A percentile compares a stretch with the other conserved stretches of the same genome.
These are phyloP conservation scores for Claviceps pazoutovae DNA, from an alignment of 2,329 filamentous ascomycete genomes.

Conservation along the genomic window DNA sequence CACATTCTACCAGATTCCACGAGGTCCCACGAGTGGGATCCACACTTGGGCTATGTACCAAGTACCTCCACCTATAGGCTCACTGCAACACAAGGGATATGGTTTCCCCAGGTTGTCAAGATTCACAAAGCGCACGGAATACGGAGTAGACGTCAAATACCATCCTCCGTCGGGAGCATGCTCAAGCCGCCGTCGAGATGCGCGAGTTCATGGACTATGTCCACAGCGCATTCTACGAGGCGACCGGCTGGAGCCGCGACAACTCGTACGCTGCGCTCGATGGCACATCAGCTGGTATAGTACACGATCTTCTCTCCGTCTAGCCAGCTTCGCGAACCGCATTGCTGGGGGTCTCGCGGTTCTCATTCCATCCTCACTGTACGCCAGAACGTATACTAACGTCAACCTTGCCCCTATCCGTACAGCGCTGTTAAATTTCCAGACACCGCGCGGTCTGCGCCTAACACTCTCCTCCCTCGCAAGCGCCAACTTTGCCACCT, in stretches of 20 bases:
- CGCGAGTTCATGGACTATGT: conserved; percentile 97
- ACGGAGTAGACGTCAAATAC: not conserved
- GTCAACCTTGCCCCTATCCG: not conserved
- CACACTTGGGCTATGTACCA: too few species aligned
- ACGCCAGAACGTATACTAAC: not conserved
- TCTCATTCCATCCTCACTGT: too few species aligned
- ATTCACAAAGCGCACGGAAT: too few species aligned
- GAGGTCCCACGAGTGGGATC: too few species aligned
- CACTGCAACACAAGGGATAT: not conserved
- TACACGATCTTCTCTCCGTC: not conserved
- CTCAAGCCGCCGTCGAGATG: conserved; percentile 39
- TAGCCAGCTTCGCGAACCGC: too few species aligned
- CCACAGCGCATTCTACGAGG: conserved; percentile 76
- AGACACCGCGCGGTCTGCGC: conserved; percentile 69
- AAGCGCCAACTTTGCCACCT: conserved; percentile 84
- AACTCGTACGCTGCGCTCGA: conserved; percentile 85
- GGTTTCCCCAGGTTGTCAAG: not conserved
- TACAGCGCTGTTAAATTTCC: conserved; percentile 73
- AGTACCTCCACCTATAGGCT: too few species aligned
- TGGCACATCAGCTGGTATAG: conserved; percentile 59
- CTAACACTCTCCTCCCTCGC: conserved; percentile 84
- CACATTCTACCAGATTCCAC: too few species aligned
- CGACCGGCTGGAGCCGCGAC: conserved; percentile 78
- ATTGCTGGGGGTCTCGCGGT: too few species aligned
- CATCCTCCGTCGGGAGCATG: conserved; percentile 13